A percentile compares a stretch with the other conserved stretches of the same genome.
These are phyloP conservation scores for Geotrichum australiense DNA, from an alignment of 1,139 yeast species.

Conservation along the genomic window DNA sequence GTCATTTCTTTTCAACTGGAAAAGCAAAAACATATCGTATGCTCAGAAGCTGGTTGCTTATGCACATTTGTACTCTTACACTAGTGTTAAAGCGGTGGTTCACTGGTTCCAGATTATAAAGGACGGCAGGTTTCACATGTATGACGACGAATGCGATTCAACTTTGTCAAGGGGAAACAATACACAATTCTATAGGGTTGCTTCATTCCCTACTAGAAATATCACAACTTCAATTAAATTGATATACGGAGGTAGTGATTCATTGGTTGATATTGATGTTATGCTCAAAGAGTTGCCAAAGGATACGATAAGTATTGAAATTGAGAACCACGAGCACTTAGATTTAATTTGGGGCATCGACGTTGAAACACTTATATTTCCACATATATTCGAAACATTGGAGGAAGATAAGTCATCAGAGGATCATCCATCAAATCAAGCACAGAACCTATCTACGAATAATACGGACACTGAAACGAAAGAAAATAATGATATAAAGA, in stretches of 20 bases:
- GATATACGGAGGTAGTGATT: constrained; percentile 73
- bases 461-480: not conserved
- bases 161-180: constrained; percentile 28
- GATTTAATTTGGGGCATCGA: constrained; percentile 85
- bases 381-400: constrained; percentile 39
- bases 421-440: not conserved
- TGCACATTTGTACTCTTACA: constrained; percentile 80
- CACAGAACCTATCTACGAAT: too few species aligned
- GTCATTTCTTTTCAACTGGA: constrained; percentile 70
- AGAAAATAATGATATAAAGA: not conserved
- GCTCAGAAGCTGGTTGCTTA: constrained; percentile 72
- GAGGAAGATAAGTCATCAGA: not conserved
- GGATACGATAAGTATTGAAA: constrained; percentile 40
- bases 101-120: constrained; percentile 95
- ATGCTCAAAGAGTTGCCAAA: constrained; percentile 54
- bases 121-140: constrained; percentile 80
- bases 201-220: constrained; percentile 60
- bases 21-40: constrained; percentile 56
- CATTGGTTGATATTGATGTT: constrained; percentile 74
- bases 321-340: constrained; percentile 67
- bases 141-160: constrained; percentile 48
- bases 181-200: constrained; percentile 45
- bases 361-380: constrained; percentile 48
- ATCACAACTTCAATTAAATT: constrained; percentile 65
- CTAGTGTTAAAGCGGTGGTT: constrained; percentile 85